A percentile compares a stretch with the other conserved stretches of the same genome.
Conservation (phyloP, 2,329 filamentous ascomycete genomes). For the Didymellaceae sp. region DNA sequence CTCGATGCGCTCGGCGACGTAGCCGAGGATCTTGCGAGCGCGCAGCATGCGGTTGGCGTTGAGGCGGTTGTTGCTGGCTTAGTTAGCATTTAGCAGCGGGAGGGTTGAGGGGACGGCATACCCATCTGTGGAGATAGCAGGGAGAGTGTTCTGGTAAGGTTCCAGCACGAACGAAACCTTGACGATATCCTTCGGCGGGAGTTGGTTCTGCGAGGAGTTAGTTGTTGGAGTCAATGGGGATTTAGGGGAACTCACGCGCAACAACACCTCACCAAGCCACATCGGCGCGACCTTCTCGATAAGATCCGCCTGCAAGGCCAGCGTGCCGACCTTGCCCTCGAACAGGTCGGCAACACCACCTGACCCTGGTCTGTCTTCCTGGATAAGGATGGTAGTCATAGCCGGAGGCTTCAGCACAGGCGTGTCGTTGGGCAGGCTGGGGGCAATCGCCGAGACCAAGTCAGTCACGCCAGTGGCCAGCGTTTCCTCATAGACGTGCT, state of each 20-base stretch:
- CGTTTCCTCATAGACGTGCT: constrained; percentile 74
- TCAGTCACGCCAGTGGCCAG: constrained; percentile 58
- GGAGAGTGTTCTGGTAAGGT: constrained; percentile 77
- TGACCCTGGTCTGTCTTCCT: constrained; percentile 68
- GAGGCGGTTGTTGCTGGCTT: constrained; percentile 76
- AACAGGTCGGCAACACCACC: constrained; percentile 83
- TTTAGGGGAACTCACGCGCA: constrained; percentile 61
- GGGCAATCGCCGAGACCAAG: constrained; percentile 69
- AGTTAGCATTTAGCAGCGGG: constrained; percentile 10
- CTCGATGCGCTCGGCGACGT: constrained; percentile 92
- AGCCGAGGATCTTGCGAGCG: constrained; percentile 91
- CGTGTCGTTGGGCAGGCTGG: constrained; percentile 74
- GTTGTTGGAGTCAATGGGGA: neutral
- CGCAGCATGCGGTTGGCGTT: constrained; percentile 97
- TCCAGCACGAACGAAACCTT: constrained; percentile 95
- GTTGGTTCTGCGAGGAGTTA: constrained; percentile 66
- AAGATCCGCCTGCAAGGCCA: constrained; percentile 77
- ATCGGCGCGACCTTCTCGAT: constrained; percentile 87
- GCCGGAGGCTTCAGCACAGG: constrained; percentile 76
- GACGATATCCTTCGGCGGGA: constrained; percentile 86
- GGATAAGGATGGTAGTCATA: constrained; percentile 68
- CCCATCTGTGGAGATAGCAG: constrained; percentile 77
- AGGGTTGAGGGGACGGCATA: constrained; percentile 47
- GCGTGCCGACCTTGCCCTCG: constrained; percentile 80
- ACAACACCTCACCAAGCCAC: constrained; percentile 89